phyloP scores from a whole-genome alignment of 73 alveolate genomes.

The Paraurostyla sp. region DNA sequence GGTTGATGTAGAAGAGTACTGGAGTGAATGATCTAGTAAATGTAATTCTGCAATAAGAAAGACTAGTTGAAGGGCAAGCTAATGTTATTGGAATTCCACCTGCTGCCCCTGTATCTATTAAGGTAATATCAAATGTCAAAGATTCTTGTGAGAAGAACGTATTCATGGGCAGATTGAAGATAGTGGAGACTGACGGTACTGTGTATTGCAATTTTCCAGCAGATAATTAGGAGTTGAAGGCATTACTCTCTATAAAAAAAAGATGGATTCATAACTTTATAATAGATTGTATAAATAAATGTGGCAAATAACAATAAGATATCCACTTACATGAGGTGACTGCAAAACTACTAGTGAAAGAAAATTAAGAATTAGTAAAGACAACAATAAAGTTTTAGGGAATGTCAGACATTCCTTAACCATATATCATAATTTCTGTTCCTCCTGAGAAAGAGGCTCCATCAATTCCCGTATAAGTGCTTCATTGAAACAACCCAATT shows the following conservation, averaged over 20 bases:
- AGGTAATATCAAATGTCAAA: background rate
- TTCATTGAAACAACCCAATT: background rate
- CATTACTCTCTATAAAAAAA: conserved; percentile 23
- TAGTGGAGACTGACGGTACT: conserved; percentile 25
- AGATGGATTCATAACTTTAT: background rate
- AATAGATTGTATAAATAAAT: background rate
- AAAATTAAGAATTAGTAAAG: background rate
- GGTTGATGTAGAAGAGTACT: background rate
- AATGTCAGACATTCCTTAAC: conserved; percentile 7
- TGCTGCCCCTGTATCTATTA: background rate
- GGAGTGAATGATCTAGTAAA: conserved; percentile 44
- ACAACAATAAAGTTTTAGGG: conserved; percentile 5
- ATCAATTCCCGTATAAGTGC: background rate
- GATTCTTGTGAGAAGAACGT: background rate
- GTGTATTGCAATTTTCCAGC: conserved; percentile 15
- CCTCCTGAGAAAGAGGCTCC: conserved; percentile 57
- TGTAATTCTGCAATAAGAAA: background rate
- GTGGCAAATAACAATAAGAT: too few relatives aligned
- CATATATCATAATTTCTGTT: conserved; percentile 13
- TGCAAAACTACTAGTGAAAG: background rate
- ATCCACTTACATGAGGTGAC: background rate
- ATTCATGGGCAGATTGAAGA: background rate
- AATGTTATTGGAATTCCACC: background rate
- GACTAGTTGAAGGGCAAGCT: background rate
- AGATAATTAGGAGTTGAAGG: conserved; percentile 26